Base-by-base conservation (phyloP, 1,284 basidiomycete species). In the Hortiboletus rubellus region DNA sequence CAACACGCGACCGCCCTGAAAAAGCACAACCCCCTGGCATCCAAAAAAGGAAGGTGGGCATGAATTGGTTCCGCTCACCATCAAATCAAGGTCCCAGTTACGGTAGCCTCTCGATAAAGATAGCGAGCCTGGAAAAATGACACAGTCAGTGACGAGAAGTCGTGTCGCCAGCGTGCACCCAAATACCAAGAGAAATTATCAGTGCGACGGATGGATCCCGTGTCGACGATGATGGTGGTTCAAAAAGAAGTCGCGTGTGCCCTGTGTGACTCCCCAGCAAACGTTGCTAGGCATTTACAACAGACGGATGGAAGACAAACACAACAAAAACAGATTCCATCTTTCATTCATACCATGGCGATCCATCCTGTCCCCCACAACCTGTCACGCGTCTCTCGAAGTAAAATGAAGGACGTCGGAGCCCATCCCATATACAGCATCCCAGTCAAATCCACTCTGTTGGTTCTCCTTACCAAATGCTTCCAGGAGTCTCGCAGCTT, bases 391-490 rank as follows among this genome's bases (percentile, higher is more conserved):
- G 45, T 54, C 58, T 46, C 60, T 62, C 48, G 59, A 42, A 43
- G 58, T 69, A 60, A 89, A 84, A 76, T 90, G 82, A 55, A 89
- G 64, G 4, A 90, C 84, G 67, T 90, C 84, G 59, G 76, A 88
- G 2, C 87, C 88, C 51, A 72, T 63, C 8, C 87, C 86, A 64
- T 90, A 91, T 18, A 64, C 72, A 27, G 57, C 71, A 5, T 85
- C 79, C 88, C 88, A 90, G 64, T 87, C 78, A 65, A 91, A 90
- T 50, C 81, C 75, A 57, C 79, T 83, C 59, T 78, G 72, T 46
- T 85, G 82, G 61, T 91, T 91, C 76, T 91, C 89, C 58, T 78
- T 75, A 37, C 88, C 86, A 74, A 91, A 91, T 15, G 83, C 86
- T 24, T 68, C 65, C 18, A 90, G 72, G 59, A 91, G 68, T 57